Evolutionary conservation across 352 stramenopile species (phyloP).

Genomic region (Phytophthora chlamydospora): DNA sequence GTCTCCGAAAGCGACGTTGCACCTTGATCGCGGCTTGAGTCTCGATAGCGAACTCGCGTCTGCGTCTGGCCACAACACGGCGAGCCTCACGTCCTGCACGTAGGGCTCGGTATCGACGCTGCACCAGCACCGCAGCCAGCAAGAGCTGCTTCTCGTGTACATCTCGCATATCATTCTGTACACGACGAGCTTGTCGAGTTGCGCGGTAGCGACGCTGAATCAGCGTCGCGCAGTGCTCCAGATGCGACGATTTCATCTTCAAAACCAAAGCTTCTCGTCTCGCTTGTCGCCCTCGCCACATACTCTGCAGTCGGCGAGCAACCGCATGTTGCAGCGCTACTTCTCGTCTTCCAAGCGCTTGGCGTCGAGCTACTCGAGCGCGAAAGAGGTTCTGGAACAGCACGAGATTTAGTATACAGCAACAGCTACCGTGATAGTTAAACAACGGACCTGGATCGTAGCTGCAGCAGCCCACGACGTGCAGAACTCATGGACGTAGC

Average conservation of each 20-base stretch:
- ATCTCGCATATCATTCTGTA: conserved; percentile 40
- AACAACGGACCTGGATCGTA: conserved; percentile 53
- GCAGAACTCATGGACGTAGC: conserved; percentile 64
- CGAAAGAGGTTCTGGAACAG: conserved; percentile 65
- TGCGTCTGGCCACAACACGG: conserved; percentile 40
- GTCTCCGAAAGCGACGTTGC: conserved; percentile 62
- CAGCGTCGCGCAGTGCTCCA: conserved; percentile 57
- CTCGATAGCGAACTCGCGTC: conserved; percentile 44
- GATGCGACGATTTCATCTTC: conserved; percentile 49
- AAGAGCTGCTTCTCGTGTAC: conserved; percentile 56
- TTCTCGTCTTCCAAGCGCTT: conserved; percentile 42
- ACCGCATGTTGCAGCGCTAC: conserved; percentile 49
- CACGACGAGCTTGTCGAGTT: conserved; percentile 37
- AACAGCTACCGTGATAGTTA: background rate
- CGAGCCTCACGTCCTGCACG: conserved; percentile 48
- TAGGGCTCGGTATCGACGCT: conserved; percentile 65
- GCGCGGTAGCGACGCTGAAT: conserved; percentile 78
- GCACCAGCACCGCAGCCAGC: conserved; percentile 50
- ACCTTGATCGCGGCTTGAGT: conserved; percentile 49
- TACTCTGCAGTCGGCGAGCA: conserved; percentile 59
- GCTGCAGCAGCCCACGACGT: conserved; percentile 61
- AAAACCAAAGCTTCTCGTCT: conserved; percentile 53
- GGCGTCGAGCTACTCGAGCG: conserved; percentile 40
- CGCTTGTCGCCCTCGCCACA: conserved; percentile 63
- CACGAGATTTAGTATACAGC: background rate